Conservation (phyloP, 2,329 filamentous ascomycete genomes). For the Penicillium paneum region DNA sequence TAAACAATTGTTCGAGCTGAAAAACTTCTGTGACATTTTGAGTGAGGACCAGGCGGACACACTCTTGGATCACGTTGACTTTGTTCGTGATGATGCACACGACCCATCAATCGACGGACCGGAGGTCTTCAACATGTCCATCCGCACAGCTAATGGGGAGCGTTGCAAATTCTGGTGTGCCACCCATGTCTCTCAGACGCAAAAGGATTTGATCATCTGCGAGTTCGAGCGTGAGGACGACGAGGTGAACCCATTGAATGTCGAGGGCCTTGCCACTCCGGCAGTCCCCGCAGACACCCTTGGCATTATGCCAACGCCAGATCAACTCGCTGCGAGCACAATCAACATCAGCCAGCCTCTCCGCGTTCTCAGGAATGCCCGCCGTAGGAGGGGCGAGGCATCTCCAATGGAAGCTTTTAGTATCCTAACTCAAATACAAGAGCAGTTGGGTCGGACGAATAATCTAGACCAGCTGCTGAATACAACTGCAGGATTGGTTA, state of each 20-base stretch:
- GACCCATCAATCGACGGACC: slow-evolving; percentile 74
- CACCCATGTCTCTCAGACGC: slow-evolving; percentile 68
- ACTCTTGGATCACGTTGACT: slow-evolving; percentile 80
- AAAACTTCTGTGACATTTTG: slow-evolving; percentile 78
- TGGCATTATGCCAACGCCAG: slow-evolving; percentile 65
- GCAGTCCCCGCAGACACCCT: slow-evolving; percentile 56
- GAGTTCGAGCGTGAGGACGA: slow-evolving; percentile 87
- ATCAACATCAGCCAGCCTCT: slow-evolving; percentile 71
- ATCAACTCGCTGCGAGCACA: slow-evolving; percentile 74
- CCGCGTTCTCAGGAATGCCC: slow-evolving; percentile 70
- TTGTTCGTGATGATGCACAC: slow-evolving; percentile 76
- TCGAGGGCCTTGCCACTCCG: slow-evolving; percentile 18
- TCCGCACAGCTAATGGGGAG: slow-evolving; percentile 57
- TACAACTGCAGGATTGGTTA: slow-evolving; percentile 78
- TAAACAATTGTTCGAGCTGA: slow-evolving; percentile 67
- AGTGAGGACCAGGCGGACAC: slow-evolving; percentile 81
- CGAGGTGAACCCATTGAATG: slow-evolving; percentile 51
- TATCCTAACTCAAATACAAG: slow-evolving; percentile 87
- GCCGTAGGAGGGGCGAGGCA: slow-evolving; percentile 72
- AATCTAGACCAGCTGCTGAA: slow-evolving; percentile 73
- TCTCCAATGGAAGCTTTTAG: slow-evolving; percentile 84
- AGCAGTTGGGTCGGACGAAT: slow-evolving; percentile 66
- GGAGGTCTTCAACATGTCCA: slow-evolving; percentile 77
- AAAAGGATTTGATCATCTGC: slow-evolving; percentile 73
- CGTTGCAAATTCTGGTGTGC: slow-evolving; percentile 79